phyloP scores from a whole-genome alignment of 2,329 filamentous ascomycete species.

The Colletotrichum abscissum region DNA sequence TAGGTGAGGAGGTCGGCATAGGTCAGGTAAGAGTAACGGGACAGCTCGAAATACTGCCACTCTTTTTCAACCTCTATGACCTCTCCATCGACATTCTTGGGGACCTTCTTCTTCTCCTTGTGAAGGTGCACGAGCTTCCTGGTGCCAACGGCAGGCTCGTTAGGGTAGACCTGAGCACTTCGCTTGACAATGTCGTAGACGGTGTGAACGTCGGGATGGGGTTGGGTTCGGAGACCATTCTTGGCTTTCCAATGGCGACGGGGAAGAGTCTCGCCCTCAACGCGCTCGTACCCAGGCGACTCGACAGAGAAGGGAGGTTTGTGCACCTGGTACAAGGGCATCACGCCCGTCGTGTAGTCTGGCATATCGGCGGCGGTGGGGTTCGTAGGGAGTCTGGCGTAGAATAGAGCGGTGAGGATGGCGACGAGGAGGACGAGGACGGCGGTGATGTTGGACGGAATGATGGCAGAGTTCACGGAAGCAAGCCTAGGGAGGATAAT shows the following conservation, averaged over 20 bases:
- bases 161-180: slow-evolving; percentile 71
- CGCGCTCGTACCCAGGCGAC: slow-evolving; percentile 72
- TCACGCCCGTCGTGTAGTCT: slow-evolving; percentile 54
- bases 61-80: slow-evolving; percentile 87
- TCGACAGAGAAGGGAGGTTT: slow-evolving; percentile 82
- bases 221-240: slow-evolving; percentile 74
- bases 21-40: slow-evolving; percentile 79
- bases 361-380: slow-evolving; percentile 40
- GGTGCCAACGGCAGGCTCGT: slow-evolving; percentile 74
- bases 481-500: background rate
- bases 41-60: slow-evolving; percentile 91
- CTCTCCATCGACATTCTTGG: slow-evolving; percentile 87
- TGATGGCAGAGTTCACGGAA: slow-evolving; percentile 19
- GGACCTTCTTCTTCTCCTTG: slow-evolving; percentile 87
- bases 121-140: slow-evolving; percentile 82
- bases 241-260: slow-evolving; percentile 79
- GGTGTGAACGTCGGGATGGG: slow-evolving; percentile 77
- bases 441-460: slow-evolving; percentile 29
- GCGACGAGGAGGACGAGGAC: slow-evolving; percentile 18
- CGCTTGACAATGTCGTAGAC: slow-evolving; percentile 82
- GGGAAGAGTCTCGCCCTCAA: slow-evolving; percentile 86
- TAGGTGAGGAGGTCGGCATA: slow-evolving; percentile 83
- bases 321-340: slow-evolving; percentile 70
- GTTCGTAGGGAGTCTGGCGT: background rate
- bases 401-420: slow-evolving; percentile 7